Evolutionary conservation across 2,329 filamentous ascomycete genomes (phyloP), one percentile per base, ranked within the genome.

Genomic region (Fusarium lyarnte): DNA sequence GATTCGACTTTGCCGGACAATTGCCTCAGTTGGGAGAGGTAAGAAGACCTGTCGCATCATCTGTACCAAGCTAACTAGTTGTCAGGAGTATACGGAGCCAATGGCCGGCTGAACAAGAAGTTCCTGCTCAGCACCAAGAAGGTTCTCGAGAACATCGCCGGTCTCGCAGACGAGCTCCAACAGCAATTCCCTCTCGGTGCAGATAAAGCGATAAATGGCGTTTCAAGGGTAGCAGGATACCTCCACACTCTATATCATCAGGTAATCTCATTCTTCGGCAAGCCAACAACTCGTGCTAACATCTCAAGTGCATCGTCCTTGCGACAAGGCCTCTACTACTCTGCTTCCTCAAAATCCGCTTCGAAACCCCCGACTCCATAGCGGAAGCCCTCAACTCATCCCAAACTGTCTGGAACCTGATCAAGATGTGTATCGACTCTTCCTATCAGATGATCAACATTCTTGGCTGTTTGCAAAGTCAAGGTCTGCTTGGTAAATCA

Each of bases 401-500:
- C 11, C 71, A 74, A 63, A 79, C 76, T 16, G 74, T 80, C n/a
- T 77, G 77, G 57, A 81, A 79, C 47, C 62, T 81, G 35, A 71
- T 81, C 52, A 78, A 79, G 47, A 79, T 81, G 76, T 79, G 79
- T 33, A 74, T 81, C 63, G 80, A 81, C 49, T 81, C 80, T 21
- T 80, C 79, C 4, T 72, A 78, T 21, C 77, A 80, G 60, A 79
- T 72, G 74, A 76, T 81, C 46, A 74, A 80, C 4, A 82, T 87
- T 29, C 81, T 87, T 5, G 79, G 79, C 58, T 81, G 79, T 41
- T 76, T 87, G 29, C 82, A 84, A 70, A 78, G 79, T 17, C 85
- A 87, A 70, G 82, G 82, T 11, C 79, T 87, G 23, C 78, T 87
- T 5, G 85, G 85, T 87, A 78, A 73, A 73, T 49, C 14, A 42